phyloP scores from a whole-genome alignment of 176 grass and related monocot genomes.

The Pontederia crassipes region DNA sequence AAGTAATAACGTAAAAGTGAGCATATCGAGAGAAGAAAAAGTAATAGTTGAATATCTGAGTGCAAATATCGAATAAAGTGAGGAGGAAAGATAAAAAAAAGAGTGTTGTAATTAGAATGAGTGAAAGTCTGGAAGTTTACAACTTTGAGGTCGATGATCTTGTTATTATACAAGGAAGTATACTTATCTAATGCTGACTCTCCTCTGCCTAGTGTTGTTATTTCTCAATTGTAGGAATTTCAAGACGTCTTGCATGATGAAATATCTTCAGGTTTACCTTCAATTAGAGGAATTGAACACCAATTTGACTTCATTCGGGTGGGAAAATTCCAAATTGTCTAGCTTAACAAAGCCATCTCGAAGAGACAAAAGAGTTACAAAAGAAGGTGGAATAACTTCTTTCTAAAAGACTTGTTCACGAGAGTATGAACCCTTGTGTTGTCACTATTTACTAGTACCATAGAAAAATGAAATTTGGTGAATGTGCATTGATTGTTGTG shows the following conservation, averaged over 20 bases:
- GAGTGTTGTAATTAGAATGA: not conserved
- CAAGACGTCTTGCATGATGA: not conserved
- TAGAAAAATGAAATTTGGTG: not conserved
- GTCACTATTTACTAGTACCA: not conserved
- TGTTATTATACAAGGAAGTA: no score
- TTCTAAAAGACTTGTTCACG: not conserved
- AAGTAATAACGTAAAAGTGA: no score
- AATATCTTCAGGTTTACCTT: not conserved
- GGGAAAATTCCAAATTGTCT: not conserved
- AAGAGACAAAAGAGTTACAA: constrained; percentile 6
- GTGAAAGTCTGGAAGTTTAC: not conserved
- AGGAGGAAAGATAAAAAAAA: not conserved
- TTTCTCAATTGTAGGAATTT: not conserved
- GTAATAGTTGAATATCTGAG: no score
- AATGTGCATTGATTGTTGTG: not conserved
- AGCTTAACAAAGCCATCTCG: not conserved
- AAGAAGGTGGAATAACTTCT: not conserved
- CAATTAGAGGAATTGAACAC: constrained; percentile 2
- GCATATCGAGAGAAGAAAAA: no score
- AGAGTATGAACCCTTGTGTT: not conserved
- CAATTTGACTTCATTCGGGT: constrained; percentile 3
- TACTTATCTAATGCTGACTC: no score
- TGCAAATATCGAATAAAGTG: not conserved
- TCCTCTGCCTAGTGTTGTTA: no score
- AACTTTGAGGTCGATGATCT: not conserved